These are phyloP conservation scores for Aristolochia contorta DNA, from an alignment of 164 flowering plant species.

Conservation along the genomic window DNA sequence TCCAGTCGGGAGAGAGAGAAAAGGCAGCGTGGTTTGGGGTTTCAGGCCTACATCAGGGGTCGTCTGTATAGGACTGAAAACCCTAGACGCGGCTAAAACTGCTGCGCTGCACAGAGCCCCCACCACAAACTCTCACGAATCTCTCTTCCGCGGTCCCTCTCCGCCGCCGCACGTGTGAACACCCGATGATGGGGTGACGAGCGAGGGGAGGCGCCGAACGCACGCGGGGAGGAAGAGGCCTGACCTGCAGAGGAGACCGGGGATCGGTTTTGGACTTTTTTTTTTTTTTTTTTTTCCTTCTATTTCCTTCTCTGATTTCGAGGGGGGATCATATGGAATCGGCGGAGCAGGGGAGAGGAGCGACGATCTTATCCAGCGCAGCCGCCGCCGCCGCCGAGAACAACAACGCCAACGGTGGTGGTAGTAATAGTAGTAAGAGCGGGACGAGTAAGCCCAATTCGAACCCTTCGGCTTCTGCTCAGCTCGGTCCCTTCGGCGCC, in stretches of 20 bases:
- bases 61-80: no score
- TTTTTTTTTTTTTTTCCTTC: neutral
- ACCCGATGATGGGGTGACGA: slow-evolving; percentile 13
- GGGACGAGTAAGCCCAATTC: slow-evolving; percentile 1
- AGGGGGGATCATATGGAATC: slow-evolving; percentile 22
- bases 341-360: slow-evolving; percentile 17
- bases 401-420: slow-evolving; percentile 12
- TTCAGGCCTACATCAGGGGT: slow-evolving; percentile 1
- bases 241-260: no score
- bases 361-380: neutral
- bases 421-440: slow-evolving; percentile 11
- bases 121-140: no score
- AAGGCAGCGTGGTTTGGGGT: neutral
- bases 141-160: no score
- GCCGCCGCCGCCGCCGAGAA: neutral
- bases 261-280: no score
- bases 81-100: no score
- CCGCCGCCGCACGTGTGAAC: neutral
- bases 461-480: no score
- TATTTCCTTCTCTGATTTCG: no score
- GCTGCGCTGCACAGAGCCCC: no score
- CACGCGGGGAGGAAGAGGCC: neutral
- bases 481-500: slow-evolving; percentile 12
- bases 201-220: neutral
- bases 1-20: neutral